phyloP scores from a whole-genome alignment of 2,329 filamentous ascomycete species.

The Penicillium capsulatum region DNA sequence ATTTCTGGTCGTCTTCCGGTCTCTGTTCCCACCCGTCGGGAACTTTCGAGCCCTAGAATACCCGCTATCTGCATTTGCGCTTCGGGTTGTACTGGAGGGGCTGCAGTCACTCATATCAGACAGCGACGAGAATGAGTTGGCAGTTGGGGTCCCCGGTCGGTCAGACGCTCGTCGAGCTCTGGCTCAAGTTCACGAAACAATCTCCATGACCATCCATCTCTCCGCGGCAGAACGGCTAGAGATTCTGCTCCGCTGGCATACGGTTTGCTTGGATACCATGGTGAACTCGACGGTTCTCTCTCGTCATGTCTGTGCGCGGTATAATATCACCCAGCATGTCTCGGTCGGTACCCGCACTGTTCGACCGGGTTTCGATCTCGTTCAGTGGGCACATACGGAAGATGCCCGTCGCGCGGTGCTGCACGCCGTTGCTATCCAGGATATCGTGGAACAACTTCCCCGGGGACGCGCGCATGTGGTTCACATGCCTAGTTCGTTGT shows the following conservation, averaged over 20 bases:
- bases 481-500: slow-evolving; percentile 45
- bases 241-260: slow-evolving; percentile 44
- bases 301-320: slow-evolving; percentile 38
- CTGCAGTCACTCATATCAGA: slow-evolving; percentile 44
- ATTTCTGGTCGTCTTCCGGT: slow-evolving; percentile 41
- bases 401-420: slow-evolving; percentile 42
- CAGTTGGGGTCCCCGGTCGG: slow-evolving; percentile 40
- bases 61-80: slow-evolving; percentile 39
- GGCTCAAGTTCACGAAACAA: slow-evolving; percentile 39
- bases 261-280: slow-evolving; percentile 43
- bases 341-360: slow-evolving; percentile 30
- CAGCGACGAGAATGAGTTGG: slow-evolving; percentile 35
- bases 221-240: slow-evolving; percentile 39
- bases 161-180: slow-evolving; percentile 40
- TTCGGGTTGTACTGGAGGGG: slow-evolving; percentile 44
- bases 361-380: slow-evolving; percentile 34
- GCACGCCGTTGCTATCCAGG: slow-evolving; percentile 46
- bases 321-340: slow-evolving; percentile 40
- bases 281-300: slow-evolving; percentile 41
- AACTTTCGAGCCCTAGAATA: slow-evolving; percentile 29
- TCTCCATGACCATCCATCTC: slow-evolving; percentile 36
- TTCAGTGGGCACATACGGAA: slow-evolving; percentile 37
- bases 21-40: slow-evolving; percentile 36
- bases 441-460: slow-evolving; percentile 45
- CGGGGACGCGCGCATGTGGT: slow-evolving; percentile 44